Conservation (phyloP, 2,329 filamentous ascomycete genomes). For the Aspergillus felis region DNA sequence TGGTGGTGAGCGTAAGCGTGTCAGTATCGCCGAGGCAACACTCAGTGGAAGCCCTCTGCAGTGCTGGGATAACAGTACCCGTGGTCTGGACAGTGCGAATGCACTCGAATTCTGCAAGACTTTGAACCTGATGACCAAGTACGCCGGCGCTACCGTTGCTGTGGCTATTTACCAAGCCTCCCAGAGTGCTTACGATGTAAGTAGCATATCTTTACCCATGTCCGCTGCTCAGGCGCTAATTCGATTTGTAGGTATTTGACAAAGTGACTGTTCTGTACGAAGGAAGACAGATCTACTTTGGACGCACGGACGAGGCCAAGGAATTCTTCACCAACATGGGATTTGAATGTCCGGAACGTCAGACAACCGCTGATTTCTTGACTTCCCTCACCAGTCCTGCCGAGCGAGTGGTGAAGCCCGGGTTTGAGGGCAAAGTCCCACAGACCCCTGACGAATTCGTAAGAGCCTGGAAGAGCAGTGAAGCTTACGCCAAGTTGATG, state of each 20-base stretch:
- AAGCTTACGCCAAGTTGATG: conserved; percentile 41
- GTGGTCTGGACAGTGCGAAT: conserved; percentile 52
- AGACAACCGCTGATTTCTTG: conserved; percentile 69
- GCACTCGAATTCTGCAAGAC: conserved; percentile 56
- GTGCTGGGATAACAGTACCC: conserved; percentile 49
- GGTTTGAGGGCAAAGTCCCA: conserved; percentile 61
- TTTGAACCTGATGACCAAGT: conserved; percentile 48
- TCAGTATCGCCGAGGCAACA: conserved; percentile 55
- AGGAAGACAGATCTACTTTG: conserved; percentile 74
- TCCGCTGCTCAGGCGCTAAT: not conserved
- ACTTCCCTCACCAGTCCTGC: conserved; percentile 65
- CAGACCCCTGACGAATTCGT: conserved; percentile 68
- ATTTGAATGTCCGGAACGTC: conserved; percentile 64
- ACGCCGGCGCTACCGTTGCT: conserved; percentile 47
- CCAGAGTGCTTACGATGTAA: conserved; percentile 48
- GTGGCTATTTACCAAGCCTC: conserved; percentile 57
- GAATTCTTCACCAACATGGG: conserved; percentile 66
- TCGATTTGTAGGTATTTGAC: conserved; percentile 56
- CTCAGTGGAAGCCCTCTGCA: conserved; percentile 46
- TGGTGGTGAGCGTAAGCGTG: conserved; percentile 59
- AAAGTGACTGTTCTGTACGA: conserved; percentile 71
- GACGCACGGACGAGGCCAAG: conserved; percentile 57
- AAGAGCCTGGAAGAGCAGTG: conserved; percentile 52
- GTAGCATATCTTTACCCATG: conserved; percentile 1
- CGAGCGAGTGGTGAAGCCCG: conserved; percentile 55